These are phyloP conservation scores for Lagenaria siceraria DNA, from an alignment of 306 rosid species.

Conservation along the genomic window DNA sequence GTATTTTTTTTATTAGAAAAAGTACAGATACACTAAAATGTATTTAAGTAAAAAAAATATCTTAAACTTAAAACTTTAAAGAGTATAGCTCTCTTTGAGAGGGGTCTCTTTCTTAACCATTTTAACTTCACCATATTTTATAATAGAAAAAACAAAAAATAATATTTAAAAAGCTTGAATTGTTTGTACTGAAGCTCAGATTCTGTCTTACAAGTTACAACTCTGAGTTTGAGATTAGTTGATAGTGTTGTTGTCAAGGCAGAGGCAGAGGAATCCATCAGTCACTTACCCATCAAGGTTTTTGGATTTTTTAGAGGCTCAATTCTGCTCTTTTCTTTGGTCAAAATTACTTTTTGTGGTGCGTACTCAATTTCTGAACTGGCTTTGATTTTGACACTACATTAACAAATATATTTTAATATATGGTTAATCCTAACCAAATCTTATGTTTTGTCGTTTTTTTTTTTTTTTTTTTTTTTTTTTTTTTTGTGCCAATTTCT, in stretches of 20 bases:
- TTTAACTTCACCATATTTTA: too few relatives aligned
- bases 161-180: background rate
- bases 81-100: too few relatives aligned
- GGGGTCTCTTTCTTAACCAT: too few relatives aligned
- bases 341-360: slow-evolving; percentile 4
- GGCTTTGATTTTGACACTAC: background rate
- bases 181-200: background rate
- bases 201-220: background rate
- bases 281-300: background rate
- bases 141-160: too few relatives aligned
- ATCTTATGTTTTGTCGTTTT: background rate
- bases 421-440: background rate
- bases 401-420: background rate
- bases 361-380: background rate
- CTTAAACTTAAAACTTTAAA: too few relatives aligned
- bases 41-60: too few relatives aligned
- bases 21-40: background rate
- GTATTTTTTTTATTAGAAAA: background rate
- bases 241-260: background rate
- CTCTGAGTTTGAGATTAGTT: background rate
- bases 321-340: background rate
- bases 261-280: background rate
- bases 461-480: background rate
- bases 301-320: background rate
- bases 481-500: too few relatives aligned